Percentiles rank a stretch among this genome's conserved stretches.
Conservation (phyloP, 1,284 basidiomycete genomes). For the Takashimella tepidaria region DNA sequence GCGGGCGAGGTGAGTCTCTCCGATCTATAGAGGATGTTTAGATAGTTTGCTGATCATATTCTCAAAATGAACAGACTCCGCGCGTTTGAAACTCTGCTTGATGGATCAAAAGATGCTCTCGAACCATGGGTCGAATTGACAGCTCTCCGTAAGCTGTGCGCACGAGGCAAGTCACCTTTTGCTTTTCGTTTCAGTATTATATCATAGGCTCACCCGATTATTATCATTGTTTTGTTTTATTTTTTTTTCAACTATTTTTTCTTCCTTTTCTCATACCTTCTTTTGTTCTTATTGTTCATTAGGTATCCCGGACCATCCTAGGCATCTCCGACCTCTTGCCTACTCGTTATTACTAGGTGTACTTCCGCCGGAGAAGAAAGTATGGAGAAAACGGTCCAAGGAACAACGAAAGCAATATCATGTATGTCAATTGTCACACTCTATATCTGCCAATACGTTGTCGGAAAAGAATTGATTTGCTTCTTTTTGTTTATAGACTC, state of each 20-base stretch:
- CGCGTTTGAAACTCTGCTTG: constrained; percentile 43
- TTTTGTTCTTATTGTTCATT: background rate
- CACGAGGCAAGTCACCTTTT: constrained; percentile 24
- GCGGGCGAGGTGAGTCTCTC: constrained; percentile 7
- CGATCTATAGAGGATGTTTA: too few species aligned
- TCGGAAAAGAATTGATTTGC: too few species aligned
- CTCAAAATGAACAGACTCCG: too few species aligned
- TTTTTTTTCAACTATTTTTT: background rate
- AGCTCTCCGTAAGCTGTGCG: constrained; percentile 35
- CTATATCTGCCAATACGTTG: too few species aligned
- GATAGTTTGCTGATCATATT: too few species aligned
- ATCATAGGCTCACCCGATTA: too few species aligned
- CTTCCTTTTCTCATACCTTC: too few species aligned
- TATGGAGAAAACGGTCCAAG: constrained; percentile 29
- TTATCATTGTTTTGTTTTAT: too few species aligned
- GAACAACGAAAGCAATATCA: constrained; percentile 32
- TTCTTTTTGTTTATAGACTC: constrained; percentile 18
- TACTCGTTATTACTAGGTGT: constrained; percentile 42
- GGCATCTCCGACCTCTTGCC: constrained; percentile 41
- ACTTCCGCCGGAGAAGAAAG: constrained; percentile 30
- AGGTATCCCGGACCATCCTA: constrained; percentile 45
- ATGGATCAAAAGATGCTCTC: constrained; percentile 27
- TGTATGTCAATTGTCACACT: too few species aligned
- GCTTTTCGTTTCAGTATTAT: too few species aligned
- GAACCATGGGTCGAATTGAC: constrained; percentile 35